Percentiles rank a stretch among this genome's conserved stretches.
phyloP scores from a whole-genome alignment of 179 eudicot species.

The Silene vulgaris region DNA sequence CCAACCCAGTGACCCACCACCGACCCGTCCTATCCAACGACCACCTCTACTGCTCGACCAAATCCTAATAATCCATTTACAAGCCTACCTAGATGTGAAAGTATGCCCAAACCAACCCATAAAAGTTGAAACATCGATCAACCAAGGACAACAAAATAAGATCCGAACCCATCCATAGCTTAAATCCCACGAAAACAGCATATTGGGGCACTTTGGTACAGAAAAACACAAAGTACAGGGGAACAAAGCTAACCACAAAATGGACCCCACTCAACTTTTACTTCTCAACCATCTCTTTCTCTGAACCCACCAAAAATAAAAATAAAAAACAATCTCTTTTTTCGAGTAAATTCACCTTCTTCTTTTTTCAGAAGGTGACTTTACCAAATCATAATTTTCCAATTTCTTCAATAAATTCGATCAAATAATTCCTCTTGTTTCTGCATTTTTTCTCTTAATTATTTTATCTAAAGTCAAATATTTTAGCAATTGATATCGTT shows the following conservation, averaged over 20 bases:
- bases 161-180: too few species aligned
- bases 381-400: constrained; percentile 28
- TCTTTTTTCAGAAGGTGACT: constrained; percentile 4
- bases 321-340: not conserved
- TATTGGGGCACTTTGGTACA: too few species aligned
- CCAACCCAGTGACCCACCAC: too few species aligned
- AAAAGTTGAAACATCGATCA: too few species aligned
- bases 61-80: too few species aligned
- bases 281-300: not conserved
- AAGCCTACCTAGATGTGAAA: too few species aligned
- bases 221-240: too few species aligned
- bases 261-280: not conserved
- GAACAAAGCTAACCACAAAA: not conserved
- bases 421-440: not conserved
- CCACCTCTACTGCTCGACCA: too few species aligned
- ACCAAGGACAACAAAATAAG: too few species aligned
- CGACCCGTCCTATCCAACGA: too few species aligned
- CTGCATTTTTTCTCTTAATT: not conserved
- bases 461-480: constrained; percentile 14
- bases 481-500: not conserved
- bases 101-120: too few species aligned
- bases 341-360: not conserved
- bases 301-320: not conserved
- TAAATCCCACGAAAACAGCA: too few species aligned
- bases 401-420: not conserved